phyloP scores from a whole-genome alignment of 2,329 filamentous ascomycete genomes.

The Fusarium dimerum region DNA sequence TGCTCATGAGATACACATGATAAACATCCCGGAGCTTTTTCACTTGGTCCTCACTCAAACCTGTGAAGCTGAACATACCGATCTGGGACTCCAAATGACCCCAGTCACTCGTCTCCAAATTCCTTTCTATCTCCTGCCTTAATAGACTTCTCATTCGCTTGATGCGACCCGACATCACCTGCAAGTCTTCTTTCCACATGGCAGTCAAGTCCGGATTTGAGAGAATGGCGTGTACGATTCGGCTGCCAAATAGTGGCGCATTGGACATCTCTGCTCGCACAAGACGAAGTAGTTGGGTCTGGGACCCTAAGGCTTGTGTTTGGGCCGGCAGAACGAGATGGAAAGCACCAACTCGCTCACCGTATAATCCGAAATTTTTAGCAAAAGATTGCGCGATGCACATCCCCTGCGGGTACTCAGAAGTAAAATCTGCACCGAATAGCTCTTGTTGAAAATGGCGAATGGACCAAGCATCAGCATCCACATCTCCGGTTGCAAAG shows the following conservation, averaged over 20 bases:
- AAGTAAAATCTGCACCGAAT: constrained; percentile 19
- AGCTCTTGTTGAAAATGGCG: constrained; percentile 26
- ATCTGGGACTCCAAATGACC: constrained; percentile 36
- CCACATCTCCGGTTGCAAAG: constrained; percentile 36
- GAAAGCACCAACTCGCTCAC: constrained; percentile 34
- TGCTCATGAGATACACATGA: not conserved
- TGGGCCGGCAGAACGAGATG: constrained; percentile 11
- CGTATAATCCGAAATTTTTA: constrained; percentile 42
- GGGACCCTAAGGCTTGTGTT: no score
- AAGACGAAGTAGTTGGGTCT: constrained; percentile 30
- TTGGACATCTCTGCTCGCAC: constrained; percentile 36
- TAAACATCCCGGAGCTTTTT: not conserved
- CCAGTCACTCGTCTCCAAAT: constrained; percentile 38
- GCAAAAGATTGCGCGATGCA: constrained; percentile 36
- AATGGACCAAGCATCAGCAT: constrained; percentile 37
- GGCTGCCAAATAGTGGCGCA: constrained; percentile 36
- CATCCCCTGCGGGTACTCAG: no score
- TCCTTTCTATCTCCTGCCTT: constrained; percentile 31
- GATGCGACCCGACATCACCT: constrained; percentile 38
- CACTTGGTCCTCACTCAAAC: constrained; percentile 35
- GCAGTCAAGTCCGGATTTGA: constrained; percentile 25
- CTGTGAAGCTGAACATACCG: constrained; percentile 46
- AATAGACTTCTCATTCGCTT: constrained; percentile 34
- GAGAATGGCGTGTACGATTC: constrained; percentile 35
- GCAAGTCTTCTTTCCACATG: constrained; percentile 37